Conservation (phyloP, 352 stramenopile species). For the Plasmopara halstedii region DNA sequence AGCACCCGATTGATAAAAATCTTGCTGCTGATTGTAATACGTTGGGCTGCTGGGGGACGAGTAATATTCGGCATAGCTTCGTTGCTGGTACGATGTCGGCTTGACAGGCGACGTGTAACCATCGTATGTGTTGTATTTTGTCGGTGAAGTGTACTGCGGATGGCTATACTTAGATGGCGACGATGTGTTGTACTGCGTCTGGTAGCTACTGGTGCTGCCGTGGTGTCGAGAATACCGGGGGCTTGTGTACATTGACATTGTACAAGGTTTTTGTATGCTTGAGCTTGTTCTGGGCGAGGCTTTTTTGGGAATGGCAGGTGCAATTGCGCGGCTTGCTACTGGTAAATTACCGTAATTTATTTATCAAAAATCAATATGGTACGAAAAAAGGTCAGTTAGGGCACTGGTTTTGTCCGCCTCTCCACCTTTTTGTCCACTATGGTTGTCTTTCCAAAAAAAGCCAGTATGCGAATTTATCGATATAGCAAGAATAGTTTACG, state of each 20-base stretch:
- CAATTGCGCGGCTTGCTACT: neutral
- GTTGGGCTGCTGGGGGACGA: conserved; percentile 23
- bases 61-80: conserved; percentile 39
- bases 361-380: neutral
- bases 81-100: conserved; percentile 14
- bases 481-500: conserved; percentile 16
- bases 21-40: conserved; percentile 49
- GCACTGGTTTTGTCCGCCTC: too few relatives aligned
- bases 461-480: conserved; percentile 18
- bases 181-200: conserved; percentile 13
- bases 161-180: conserved; percentile 22
- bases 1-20: conserved; percentile 68
- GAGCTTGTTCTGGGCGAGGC: conserved; percentile 9
- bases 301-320: conserved; percentile 36
- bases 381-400: neutral
- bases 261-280: conserved; percentile 6
- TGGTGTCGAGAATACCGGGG: conserved; percentile 33
- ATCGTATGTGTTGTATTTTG: conserved; percentile 24
- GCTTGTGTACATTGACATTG: conserved; percentile 36
- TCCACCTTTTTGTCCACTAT: neutral
- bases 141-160: conserved; percentile 18
- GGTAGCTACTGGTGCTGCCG: conserved; percentile 14
- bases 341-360: conserved; percentile 12
- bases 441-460: conserved; percentile 8
- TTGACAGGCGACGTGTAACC: conserved; percentile 35